Base-by-base conservation (phyloP, 2,329 filamentous ascomycete genomes). In the Fusarium austroafricanum region DNA sequence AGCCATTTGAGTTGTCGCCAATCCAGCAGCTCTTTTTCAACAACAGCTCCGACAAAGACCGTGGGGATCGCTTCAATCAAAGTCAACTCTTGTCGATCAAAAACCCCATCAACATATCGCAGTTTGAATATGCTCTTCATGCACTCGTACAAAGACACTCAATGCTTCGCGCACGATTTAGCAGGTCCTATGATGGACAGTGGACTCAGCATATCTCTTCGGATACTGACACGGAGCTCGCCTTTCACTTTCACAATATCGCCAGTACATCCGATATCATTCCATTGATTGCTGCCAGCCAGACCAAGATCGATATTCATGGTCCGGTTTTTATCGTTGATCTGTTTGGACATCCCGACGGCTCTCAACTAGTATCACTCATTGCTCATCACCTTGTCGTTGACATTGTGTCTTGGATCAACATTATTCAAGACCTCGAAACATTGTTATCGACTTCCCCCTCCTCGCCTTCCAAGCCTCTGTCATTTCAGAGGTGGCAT, bases 371-470 rank as follows among this genome's bases (percentile, higher is more conserved):
- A 3, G 45, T 79, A 0, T 77, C 76, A 8, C 49, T 82, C 10
- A 68, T 75, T 9, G 75, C 73, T 2, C 79, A 81, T 15, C 80
- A 81, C 55, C 68, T 81, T 0, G 75, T 80, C 2, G 76, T 84
- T 17, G 82, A 84, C 51, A 68, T 84, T 6, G 80, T 84, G 2
- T 82, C 81, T 0, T 84, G 83, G 83, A 74, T 80, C 10, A 75
- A 82, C 5, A 72, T 84, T 3, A 67, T 83, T 0, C 77, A 80
- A 35, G 81, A 84, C 44, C 71, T 84, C 0, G 81, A 84, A 53
- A 74, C 75, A 8, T 61, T 80, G 2, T 68, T 83, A 6, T 23
- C 21, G 9, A 71, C 77, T 10, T 53, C 47, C 23, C 45, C 68
- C 6, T 59, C 67, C 0, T 6, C 65, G 54, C 6, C 68, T 60